These are phyloP conservation scores for Breviolum minutum DNA, from an alignment of 73 alveolate species.

Conservation along the genomic window DNA sequence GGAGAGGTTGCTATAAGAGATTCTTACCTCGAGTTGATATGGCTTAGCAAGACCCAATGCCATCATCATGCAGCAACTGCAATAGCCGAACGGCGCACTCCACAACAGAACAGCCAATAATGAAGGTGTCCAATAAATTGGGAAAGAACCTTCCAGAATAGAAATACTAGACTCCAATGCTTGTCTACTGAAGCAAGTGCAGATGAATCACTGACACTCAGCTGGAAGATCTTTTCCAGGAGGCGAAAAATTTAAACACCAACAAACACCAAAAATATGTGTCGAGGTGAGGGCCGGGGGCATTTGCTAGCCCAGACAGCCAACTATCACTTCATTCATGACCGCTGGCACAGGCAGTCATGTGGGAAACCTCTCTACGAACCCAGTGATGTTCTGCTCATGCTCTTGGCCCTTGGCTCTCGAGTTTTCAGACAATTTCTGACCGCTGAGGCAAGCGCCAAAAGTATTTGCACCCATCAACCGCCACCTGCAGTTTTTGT, in stretches of 20 bases:
- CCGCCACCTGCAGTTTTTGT: constrained; percentile 6
- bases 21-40: background rate
- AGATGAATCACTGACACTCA: too few species aligned
- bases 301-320: too few species aligned
- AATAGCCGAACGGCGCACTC: constrained; percentile 34
- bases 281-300: too few species aligned
- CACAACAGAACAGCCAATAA: constrained; percentile 45
- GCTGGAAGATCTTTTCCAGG: too few species aligned
- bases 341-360: too few species aligned
- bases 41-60: background rate
- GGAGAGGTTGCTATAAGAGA: background rate
- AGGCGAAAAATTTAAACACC: too few species aligned
- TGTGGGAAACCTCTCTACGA: too few species aligned
- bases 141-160: background rate
- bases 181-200: background rate
- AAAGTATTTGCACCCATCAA: constrained; percentile 44
- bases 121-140: constrained; percentile 62
- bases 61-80: background rate
- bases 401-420: too few species aligned
- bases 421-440: background rate
- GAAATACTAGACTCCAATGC: background rate
- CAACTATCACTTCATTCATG: too few species aligned
- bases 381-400: too few species aligned
- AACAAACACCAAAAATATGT: too few species aligned
- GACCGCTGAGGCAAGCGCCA: background rate